Percentiles rank a stretch among this genome's conserved stretches.
Evolutionary conservation across 2,329 filamentous ascomycete species (phyloP).

Genomic region (Dactylellina drechsleri): DNA sequence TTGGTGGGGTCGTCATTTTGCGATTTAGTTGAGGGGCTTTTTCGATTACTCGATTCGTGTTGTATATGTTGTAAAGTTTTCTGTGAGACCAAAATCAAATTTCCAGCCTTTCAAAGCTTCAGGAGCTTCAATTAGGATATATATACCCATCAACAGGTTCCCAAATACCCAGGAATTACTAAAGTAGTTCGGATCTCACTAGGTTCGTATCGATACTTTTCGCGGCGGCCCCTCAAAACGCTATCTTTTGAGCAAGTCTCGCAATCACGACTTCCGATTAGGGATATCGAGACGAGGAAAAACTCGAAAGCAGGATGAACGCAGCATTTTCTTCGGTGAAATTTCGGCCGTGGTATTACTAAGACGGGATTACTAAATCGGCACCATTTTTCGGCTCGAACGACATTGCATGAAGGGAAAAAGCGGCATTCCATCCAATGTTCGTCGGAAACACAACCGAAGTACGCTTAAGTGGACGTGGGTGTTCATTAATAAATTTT

Average conservation of each 20-base stretch:
- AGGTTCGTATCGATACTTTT: neutral
- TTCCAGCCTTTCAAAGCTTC: neutral
- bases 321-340: slow-evolving; percentile 29
- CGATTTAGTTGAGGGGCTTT: neutral
- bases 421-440: no score
- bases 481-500: neutral
- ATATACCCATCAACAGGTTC: neutral
- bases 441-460: no score
- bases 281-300: slow-evolving; percentile 34
- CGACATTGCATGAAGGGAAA: no score
- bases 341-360: slow-evolving; percentile 52
- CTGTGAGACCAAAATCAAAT: neutral
- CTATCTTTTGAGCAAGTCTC: slow-evolving; percentile 32
- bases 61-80: neutral
- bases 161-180: neutral
- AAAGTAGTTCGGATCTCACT: neutral
- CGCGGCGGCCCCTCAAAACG: slow-evolving; percentile 20
- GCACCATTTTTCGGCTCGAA: slow-evolving; percentile 12
- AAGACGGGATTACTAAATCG: slow-evolving; percentile 32
- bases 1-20: slow-evolving; percentile 50
- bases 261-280: slow-evolving; percentile 18
- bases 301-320: neutral
- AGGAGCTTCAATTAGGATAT: slow-evolving; percentile 15
- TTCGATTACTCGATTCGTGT: neutral
- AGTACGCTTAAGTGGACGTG: no score